phyloP scores from a whole-genome alignment of 148 eudicot species.

The Fagopyrum homotropicum region DNA sequence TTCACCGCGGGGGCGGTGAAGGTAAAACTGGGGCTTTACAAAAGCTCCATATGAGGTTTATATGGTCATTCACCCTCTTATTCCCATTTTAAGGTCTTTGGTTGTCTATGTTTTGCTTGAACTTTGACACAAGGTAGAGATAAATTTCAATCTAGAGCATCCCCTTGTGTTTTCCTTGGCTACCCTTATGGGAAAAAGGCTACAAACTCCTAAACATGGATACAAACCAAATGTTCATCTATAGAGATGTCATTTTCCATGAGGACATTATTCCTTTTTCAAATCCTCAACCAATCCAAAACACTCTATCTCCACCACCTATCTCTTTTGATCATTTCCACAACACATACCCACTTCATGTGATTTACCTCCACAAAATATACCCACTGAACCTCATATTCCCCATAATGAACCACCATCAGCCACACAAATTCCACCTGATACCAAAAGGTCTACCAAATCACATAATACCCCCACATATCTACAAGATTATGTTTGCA shows the following conservation, averaged over 20 bases:
- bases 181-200: neutral
- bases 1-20: no score
- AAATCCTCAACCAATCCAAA: neutral
- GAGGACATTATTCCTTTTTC: neutral
- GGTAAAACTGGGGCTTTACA: no score
- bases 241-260: neutral
- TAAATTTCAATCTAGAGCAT: neutral
- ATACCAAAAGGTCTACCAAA: neutral
- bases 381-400: neutral
- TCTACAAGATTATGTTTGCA: neutral
- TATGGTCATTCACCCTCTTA: neutral
- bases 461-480: neutral
- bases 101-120: slow-evolving; percentile 4
- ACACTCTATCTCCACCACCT: no score
- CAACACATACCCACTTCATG: no score
- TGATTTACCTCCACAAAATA: no score
- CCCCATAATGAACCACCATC: neutral
- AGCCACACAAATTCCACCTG: neutral
- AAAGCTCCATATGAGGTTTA: neutral
- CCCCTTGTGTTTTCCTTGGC: neutral
- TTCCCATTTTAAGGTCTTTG: neutral
- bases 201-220: neutral
- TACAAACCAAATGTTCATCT: neutral
- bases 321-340: no score
- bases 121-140: neutral